A percentile compares a stretch with the other conserved stretches of the same genome.
Conservation (phyloP, 495 filamentous ascomycete species). For the Elaphomyces granulatus region DNA sequence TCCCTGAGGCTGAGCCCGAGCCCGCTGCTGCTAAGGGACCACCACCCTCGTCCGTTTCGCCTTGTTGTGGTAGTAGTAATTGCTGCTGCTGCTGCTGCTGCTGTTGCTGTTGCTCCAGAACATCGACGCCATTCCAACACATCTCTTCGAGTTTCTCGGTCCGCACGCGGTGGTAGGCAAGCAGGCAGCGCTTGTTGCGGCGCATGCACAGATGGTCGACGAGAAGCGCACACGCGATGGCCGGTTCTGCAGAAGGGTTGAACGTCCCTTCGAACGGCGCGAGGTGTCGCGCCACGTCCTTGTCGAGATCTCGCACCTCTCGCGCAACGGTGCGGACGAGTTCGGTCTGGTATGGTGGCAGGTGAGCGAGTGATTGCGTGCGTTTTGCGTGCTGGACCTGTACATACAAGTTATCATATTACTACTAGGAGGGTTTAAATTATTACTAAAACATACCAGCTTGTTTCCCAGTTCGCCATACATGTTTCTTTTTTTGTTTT, state of each 20-base stretch:
- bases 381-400: constrained; percentile 96
- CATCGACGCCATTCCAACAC: constrained; percentile 79
- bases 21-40: background rate
- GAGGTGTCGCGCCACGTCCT: constrained; percentile 67
- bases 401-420: too few species aligned
- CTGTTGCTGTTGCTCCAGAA: constrained; percentile 48
- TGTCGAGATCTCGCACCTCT: constrained; percentile 90
- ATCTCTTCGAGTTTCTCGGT: constrained; percentile 88
- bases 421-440: too few species aligned
- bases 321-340: constrained; percentile 74
- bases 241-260: constrained; percentile 71
- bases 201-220: constrained; percentile 93
- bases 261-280: constrained; percentile 73
- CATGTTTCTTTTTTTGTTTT: constrained; percentile 35
- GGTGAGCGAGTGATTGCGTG: constrained; percentile 71
- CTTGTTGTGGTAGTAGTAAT: too few species aligned
- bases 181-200: constrained; percentile 87
- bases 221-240: constrained; percentile 72
- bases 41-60: background rate
- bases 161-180: constrained; percentile 85
- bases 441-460: constrained; percentile 43
- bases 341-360: constrained; percentile 90
- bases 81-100: too few species aligned
- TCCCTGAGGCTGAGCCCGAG: constrained; percentile 19
- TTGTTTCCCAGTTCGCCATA: constrained; percentile 89